Base-by-base conservation (phyloP, 139 green algal genomes). In the Chlorella sp. region DNA sequence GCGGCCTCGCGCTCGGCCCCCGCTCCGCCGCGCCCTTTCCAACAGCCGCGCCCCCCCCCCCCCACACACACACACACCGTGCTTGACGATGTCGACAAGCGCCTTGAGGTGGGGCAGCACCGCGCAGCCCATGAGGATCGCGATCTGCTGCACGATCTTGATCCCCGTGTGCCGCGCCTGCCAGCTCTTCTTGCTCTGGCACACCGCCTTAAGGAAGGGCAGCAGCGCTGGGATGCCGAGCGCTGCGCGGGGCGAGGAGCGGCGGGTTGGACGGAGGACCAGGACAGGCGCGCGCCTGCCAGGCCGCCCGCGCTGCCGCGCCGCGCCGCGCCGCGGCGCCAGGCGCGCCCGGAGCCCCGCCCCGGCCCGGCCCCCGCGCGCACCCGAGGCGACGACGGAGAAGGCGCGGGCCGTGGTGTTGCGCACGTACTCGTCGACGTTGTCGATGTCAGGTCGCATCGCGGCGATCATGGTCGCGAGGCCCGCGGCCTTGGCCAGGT, bases 101-200 rank as follows among this genome's bases (percentile, higher is more conserved):
- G 88, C 86, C 72, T 91, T 95, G 35, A 99, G 87, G 86, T 99
- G 96, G 8, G 96, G 96, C 77, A 99, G 88, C 62, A 99, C 94
- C 0, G 95, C 96, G 80, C 94, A 98, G 66, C 96, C 94, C 86
- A 97, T 92, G 43, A 99, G 87, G 76, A 99, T 99, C 70, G 95
- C 90, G 65, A 98, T 98, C 86, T 99, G 94, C 89, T 99, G 96
- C 71, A 98, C 90, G 75, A 99, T 98, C 87, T 99, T 99, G 91
- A 99, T 97, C 66, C 96, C 96, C 29, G 96, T 99, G 83, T 99
- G 96, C 31, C 96, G 85, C 62, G 95, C 95, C 87, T 98, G 94
- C 94, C 95, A 98, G 33, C 78, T 92, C 89, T 99, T 98, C 83
- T 98, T 98, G 65, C 81, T 93, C 84, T 95, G 83, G 80, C 96